Evolutionary conservation across 768 basidiomycete species (phyloP), one percentile per base, ranked within the genome.

Genomic region (Phlebiopsis flavidoalba): DNA sequence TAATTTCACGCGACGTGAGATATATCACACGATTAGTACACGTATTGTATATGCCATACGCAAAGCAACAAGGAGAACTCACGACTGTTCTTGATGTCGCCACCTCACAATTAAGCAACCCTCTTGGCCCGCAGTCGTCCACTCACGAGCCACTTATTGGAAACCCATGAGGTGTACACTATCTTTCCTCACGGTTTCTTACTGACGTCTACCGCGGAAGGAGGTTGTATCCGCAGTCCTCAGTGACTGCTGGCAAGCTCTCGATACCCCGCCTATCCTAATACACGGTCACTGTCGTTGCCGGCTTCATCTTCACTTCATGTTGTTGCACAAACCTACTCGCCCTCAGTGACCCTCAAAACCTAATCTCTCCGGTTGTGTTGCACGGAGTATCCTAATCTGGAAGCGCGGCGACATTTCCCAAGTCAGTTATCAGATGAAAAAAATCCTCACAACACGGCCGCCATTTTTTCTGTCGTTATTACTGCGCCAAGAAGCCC

Each of bases 351-450:
- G 64, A 82, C 96, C n/a, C n/a, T n/a, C 93, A 98, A 79, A 96
- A 96, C n/a, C n/a, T 77, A 93, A 93, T 77, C 79, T 98, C n/a
- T 36, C 95, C 97, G 74, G 98, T 93, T 73, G 88, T 95, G n/a
- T n/a, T n/a, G n/a, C 57, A 95, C 95, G 36, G 93, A n/a, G n/a
- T n/a, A n/a, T 91, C 5, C 91, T 47, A 98, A 98, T 73, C 79
- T 98, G 62, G 89, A 94, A 65, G 94, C 92, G 94, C 92, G 15
- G 95, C 95, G 21, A 97, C 95, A 15, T 98, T 98, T n/a, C n/a
- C 75, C 95, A 97, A 74, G 94, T 96, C 71, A 92, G 87, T 48
- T 95, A 95, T 74, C 94, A 96, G 73, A 96, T 96, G 94, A 96
- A 96, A 75, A 96, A 96, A 75, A 94, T 96, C 69, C 85, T 96